Percentiles rank a stretch among this genome's conserved stretches.
phyloP scores from a whole-genome alignment of 306 rosid genomes.

The Malus orientalis region DNA sequence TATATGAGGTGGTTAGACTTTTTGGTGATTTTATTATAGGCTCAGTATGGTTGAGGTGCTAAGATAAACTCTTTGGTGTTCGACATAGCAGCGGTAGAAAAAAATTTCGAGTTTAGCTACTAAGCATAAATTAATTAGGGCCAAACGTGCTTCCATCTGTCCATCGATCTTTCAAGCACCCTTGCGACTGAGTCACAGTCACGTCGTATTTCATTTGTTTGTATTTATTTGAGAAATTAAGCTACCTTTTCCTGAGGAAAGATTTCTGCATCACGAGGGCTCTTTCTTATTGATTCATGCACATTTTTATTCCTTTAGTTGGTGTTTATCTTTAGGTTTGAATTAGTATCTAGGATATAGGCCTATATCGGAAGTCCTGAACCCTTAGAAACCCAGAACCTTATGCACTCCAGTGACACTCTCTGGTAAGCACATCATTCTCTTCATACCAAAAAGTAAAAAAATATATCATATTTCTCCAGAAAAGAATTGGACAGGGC shows the following conservation, averaged over 20 bases:
- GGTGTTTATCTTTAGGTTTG: neutral
- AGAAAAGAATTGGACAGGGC: neutral
- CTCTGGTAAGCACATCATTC: neutral
- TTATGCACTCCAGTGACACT: neutral
- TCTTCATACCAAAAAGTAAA: neutral
- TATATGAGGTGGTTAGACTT: neutral
- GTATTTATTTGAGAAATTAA: neutral
- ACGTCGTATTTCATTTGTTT: neutral
- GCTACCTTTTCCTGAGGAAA: no score
- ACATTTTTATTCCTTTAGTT: neutral
- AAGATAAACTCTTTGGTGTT: neutral
- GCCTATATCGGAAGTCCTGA: neutral
- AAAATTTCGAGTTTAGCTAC: neutral
- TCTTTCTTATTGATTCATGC: no score
- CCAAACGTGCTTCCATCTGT: neutral
- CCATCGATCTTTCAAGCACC: neutral
- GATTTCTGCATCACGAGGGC: no score
- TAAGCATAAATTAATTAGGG: neutral
- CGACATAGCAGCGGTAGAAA: neutral
- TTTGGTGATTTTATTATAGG: neutral
- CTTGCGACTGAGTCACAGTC: neutral
- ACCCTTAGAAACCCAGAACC: neutral
- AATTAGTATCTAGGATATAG: neutral
- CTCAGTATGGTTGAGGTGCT: neutral
- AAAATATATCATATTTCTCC: neutral